Percentiles rank a stretch among this genome's conserved stretches.
phyloP scores from a whole-genome alignment of 306 rosid genomes.

The Rosa multiflora region DNA sequence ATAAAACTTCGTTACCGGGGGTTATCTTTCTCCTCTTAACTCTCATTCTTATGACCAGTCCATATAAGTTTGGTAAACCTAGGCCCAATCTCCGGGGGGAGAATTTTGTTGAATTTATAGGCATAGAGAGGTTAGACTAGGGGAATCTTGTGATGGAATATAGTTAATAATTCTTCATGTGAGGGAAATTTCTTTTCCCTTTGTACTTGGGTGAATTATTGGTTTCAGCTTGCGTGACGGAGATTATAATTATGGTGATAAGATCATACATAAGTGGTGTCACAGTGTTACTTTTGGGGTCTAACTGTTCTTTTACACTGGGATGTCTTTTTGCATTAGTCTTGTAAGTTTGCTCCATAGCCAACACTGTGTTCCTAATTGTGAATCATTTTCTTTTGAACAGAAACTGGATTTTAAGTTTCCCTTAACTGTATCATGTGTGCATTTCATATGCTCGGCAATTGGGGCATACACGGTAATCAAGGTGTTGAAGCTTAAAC shows the following conservation, averaged over 20 bases:
- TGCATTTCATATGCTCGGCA: constrained; percentile 94
- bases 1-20: not conserved
- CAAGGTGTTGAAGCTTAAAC: constrained; percentile 82
- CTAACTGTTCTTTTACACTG: not conserved
- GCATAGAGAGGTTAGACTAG: not conserved
- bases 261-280: not conserved
- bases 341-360: not conserved
- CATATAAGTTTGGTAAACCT: not conserved
- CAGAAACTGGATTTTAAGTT: constrained; percentile 99
- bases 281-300: not conserved
- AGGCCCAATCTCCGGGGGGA: too few species aligned
- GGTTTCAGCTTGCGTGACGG: not conserved
- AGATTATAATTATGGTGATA: not conserved
- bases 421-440: constrained; percentile 81
- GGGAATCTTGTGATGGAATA: not conserved
- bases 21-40: not conserved
- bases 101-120: too few species aligned
- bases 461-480: constrained; percentile 78
- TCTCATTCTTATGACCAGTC: not conserved
- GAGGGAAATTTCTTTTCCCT: not conserved
- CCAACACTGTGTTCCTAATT: not conserved
- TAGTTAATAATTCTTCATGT: not conserved
- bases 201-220: not conserved
- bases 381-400: constrained; percentile 8
- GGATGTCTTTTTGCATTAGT: not conserved